These are phyloP conservation scores for Gossypium herbaceum DNA, from an alignment of 345 rosid genomes.

Conservation along the genomic window DNA sequence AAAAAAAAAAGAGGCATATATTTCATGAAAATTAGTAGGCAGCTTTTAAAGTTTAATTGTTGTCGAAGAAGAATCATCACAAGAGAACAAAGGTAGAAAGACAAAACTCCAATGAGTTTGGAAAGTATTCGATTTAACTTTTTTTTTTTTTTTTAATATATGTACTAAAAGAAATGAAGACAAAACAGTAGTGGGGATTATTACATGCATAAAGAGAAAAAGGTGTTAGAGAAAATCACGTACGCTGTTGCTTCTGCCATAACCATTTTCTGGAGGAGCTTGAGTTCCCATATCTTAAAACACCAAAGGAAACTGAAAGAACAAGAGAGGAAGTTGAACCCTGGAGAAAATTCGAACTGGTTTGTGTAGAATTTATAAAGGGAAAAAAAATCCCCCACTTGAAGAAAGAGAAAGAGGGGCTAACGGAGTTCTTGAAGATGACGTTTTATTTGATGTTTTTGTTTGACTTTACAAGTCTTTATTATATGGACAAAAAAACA, in stretches of 20 bases:
- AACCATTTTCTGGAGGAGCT: slow-evolving; percentile 16
- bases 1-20: too few species aligned
- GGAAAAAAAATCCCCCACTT: too few species aligned
- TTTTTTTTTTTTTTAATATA: too few species aligned
- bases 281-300: slow-evolving; percentile 36
- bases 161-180: background rate
- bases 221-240: slow-evolving; percentile 18
- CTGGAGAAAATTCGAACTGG: background rate
- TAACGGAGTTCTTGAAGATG: background rate
- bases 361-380: slow-evolving; percentile 10
- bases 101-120: slow-evolving; percentile 19
- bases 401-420: background rate
- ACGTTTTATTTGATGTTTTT: slow-evolving; percentile 14
- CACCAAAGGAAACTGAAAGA: background rate
- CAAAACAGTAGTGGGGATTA: background rate
- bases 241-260: slow-evolving; percentile 20
- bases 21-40: too few species aligned
- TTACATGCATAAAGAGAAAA: background rate
- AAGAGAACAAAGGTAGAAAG: background rate
- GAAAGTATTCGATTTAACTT: background rate
- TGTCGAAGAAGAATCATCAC: background rate
- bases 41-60: background rate
- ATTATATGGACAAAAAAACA: background rate
- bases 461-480: slow-evolving; percentile 19
- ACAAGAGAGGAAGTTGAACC: background rate